These are phyloP conservation scores for Fusarium solani-melongenae DNA, from an alignment of 2,329 filamentous ascomycete genomes.

Conservation along the genomic window DNA sequence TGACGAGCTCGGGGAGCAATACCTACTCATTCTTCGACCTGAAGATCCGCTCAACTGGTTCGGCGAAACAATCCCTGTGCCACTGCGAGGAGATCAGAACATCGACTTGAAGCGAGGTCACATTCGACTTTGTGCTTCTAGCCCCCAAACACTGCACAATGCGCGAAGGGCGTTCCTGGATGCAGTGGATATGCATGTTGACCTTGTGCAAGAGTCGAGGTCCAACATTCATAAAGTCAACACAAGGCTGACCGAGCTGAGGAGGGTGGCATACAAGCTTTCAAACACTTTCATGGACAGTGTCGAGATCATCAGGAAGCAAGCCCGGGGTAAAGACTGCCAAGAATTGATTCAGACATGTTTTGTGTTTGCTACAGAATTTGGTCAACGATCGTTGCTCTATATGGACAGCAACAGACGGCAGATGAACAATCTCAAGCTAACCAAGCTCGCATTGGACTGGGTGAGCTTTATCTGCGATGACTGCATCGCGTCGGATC, in stretches of 20 bases:
- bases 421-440: conserved; percentile 96
- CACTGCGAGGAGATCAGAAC: conserved; percentile 80
- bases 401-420: conserved; percentile 97
- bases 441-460: conserved; percentile 92
- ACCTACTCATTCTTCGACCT: conserved; percentile 85
- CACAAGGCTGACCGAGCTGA: conserved; percentile 89
- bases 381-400: conserved; percentile 91
- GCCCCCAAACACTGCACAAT: conserved; percentile 81
- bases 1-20: conserved; percentile 79
- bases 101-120: conserved; percentile 89
- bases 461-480: conserved; percentile 99
- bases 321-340: conserved; percentile 85
- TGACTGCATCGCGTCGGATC: conserved; percentile 92
- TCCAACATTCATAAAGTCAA: conserved; percentile 96
- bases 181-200: conserved; percentile 84
- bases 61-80: conserved; percentile 77
- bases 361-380: conserved; percentile 98
- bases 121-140: conserved; percentile 87
- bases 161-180: conserved; percentile 84
- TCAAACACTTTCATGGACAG: conserved; percentile 99
- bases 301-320: conserved; percentile 89
- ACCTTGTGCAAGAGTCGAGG: conserved; percentile 89
- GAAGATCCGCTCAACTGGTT: conserved; percentile 85
- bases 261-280: conserved; percentile 94
- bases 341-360: conserved; percentile 97